Base-by-base conservation (phyloP, 2,329 filamentous ascomycete genomes). In the Fusarium vanettenii region DNA sequence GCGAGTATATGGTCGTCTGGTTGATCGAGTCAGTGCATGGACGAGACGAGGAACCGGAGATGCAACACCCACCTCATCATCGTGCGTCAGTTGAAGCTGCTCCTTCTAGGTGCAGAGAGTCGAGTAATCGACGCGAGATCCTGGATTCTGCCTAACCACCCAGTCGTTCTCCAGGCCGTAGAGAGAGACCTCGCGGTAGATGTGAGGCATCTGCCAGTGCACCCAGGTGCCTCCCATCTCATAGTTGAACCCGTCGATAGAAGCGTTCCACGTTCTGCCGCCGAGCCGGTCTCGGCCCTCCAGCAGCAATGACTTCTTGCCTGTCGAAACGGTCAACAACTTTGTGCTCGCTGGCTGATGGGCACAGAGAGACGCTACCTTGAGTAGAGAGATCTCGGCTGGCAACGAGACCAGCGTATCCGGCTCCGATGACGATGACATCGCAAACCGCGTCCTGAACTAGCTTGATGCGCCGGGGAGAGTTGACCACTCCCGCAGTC, bases 171-270 rank as follows among this genome's bases (percentile, higher is more conserved):
- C 75, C 76, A 87, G 82, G 9, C 81, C 76, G 70, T 87, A 87
- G 16, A 84, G 76, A 3, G 81, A 80, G 7, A 87, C 80, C 70
- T 87, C 86, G 6, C 82, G 78, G 77, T 81, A 85, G 9, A 85
- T 79, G 70, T 84, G 82, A 8, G 83, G 77, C 74, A 82, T 81
- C 50, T 74, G 72, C 81, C 83, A 84, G 31, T 82, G 81, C 4
- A 86, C 76, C 84, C 84, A 86, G 1, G 84, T 85, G 0, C 85
- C 85, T 1, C 85, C 84, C 81, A 86, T 83, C 56, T 86, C 84
- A 61, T 81, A 85, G 1, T 78, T 75, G 29, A 81, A 81, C 0
- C 81, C 84, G 9, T 79, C 77, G 16, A 83, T 81, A 22, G 80
- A 80, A 8, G 81, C 77, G 4, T 79, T 81, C 81, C 83, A 86